phyloP scores from a whole-genome alignment of 768 basidiomycete species.

The Leccinellum rugosiceps region DNA sequence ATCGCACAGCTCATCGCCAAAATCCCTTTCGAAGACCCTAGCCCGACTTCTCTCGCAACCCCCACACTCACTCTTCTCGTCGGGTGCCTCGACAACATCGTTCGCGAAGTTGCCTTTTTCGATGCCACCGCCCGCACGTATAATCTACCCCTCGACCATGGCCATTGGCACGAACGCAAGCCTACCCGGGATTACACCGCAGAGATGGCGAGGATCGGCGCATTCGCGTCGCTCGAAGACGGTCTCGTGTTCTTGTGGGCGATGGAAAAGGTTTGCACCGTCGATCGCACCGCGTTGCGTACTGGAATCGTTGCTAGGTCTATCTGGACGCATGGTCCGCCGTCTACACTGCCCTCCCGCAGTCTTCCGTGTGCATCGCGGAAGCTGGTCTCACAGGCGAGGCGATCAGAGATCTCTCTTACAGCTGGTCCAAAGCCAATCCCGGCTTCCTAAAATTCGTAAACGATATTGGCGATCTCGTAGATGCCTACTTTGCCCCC shows the following conservation, averaged over 20 bases:
- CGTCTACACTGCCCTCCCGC: constrained; percentile 31
- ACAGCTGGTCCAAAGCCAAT: constrained; percentile 54
- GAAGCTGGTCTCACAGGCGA: constrained; percentile 11
- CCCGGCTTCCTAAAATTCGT: constrained; percentile 55
- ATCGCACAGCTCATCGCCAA: constrained; percentile 61
- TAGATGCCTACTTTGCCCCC: constrained; percentile 38
- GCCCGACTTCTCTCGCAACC: constrained; percentile 22
- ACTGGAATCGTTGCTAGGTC: constrained; percentile 38
- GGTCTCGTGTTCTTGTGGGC: constrained; percentile 74
- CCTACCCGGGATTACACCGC: constrained; percentile 69
- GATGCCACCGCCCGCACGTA: constrained; percentile 43
- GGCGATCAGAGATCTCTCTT: constrained; percentile 48
- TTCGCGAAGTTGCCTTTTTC: constrained; percentile 61
- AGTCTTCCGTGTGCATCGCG: neutral
- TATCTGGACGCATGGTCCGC: constrained; percentile 68
- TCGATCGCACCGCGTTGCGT: no score
- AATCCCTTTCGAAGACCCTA: constrained; percentile 41
- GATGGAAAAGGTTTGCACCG: constrained; percentile 61
- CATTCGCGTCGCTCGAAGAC: constrained; percentile 49
- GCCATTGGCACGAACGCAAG: constrained; percentile 48
- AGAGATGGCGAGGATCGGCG: constrained; percentile 58
- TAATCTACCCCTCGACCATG: constrained; percentile 40
- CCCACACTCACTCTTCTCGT: constrained; percentile 45
- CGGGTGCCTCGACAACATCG: constrained; percentile 54
- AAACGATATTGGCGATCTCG: constrained; percentile 43